Base-by-base conservation (phyloP, 2,329 filamentous ascomycete genomes). In the Talaromyces sp. region DNA sequence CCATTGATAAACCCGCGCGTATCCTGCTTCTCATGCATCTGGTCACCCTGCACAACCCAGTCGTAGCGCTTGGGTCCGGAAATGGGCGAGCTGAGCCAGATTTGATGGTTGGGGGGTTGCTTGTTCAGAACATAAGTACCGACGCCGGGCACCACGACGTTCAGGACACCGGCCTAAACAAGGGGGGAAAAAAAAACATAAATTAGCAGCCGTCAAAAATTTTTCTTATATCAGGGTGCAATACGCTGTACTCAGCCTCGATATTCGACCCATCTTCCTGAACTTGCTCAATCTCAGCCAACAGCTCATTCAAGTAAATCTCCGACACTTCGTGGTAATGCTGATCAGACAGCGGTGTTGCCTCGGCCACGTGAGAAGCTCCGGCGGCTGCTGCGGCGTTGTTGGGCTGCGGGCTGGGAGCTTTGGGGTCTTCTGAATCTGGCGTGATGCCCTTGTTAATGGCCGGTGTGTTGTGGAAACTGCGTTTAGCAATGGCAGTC, bases 51-150 rank as follows among this genome's bases (percentile, higher is more conserved):
- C 14, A 92, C 74, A 59, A 96, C 89, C 84, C 90, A 99, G 75
- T 97, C 92, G 79, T 88, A 99, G 61, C 93, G 88, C 78, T 97
- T 97, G 14, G 94, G 94, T 0, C 94, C 94, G 6, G 90, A 92
- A 58, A 91, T 80, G 3, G 94, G 94, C 50, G 91, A 96, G 41
- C 91, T 94, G 52, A 97, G 85, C 94, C 94, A 99, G 71, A 99
- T 96, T 73, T 88, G 94, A 81, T 92, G 94, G 81, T 97, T 97
- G 21, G 93, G 92, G 0, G 94, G 94, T 75, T 99, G 94, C 77
- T 99, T 99, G 84, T 99, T 99, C 78, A 99, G 84, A 62, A 99
- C 90, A 72, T 95, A 99, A 31, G 86, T 93, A 63, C 92, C 92
- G 56, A 85, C 80, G 12, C 82, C 79, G 1, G 86, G 85, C 67